phyloP scores from a whole-genome alignment of 2,329 filamentous ascomycete genomes.

The Colletotrichum sp. region DNA sequence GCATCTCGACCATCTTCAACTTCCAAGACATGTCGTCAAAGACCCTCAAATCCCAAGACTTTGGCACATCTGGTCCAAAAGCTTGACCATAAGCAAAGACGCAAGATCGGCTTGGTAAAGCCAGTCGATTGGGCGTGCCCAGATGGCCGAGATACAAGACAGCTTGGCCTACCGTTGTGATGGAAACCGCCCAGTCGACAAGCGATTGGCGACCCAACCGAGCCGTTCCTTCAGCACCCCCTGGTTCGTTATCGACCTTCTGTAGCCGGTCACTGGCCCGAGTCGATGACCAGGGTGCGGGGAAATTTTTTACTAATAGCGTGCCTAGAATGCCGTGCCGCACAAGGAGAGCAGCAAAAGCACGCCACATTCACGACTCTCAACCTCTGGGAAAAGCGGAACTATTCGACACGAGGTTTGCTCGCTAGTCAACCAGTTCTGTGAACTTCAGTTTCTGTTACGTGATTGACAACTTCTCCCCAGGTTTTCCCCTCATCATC shows the following conservation, averaged over 20 bases:
- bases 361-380: not conserved
- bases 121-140: conserved; percentile 2
- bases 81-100: conserved; percentile 11
- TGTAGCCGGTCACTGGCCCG: not conserved
- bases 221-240: not conserved
- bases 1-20: not conserved
- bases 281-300: not conserved
- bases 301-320: conserved; percentile 3
- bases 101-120: not conserved
- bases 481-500: conserved; percentile 13
- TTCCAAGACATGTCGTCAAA: conserved; percentile 10
- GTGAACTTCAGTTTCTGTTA: conserved; percentile 4
- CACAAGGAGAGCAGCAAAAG: not conserved
- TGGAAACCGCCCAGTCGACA: not conserved
- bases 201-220: conserved; percentile 13
- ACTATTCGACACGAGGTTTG: not conserved
- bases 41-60: not conserved
- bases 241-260: not conserved
- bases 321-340: not conserved
- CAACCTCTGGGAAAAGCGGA: conserved; percentile 4
- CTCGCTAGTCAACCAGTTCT: not conserved
- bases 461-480: conserved; percentile 10
- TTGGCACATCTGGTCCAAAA: not conserved
- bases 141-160: conserved; percentile 3
- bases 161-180: conserved; percentile 9